Percentiles rank a stretch among this genome's conserved stretches.
Conservation (phyloP, 495 filamentous ascomycete species). For the Corynascus novoguineensis region DNA sequence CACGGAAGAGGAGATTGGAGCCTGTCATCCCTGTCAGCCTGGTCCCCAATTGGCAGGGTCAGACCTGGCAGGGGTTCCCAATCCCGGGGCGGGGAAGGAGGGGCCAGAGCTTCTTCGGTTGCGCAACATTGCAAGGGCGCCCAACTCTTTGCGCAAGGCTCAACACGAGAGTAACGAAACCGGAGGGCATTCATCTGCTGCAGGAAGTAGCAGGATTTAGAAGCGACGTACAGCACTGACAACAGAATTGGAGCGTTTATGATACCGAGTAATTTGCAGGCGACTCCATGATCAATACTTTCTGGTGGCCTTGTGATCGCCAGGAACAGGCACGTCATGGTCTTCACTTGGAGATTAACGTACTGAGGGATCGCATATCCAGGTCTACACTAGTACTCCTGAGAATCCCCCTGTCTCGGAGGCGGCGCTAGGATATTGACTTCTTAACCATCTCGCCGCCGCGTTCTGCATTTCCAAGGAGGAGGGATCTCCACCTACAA, state of each 20-base stretch:
- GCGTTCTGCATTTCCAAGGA: slow-evolving; percentile 19
- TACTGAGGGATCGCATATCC: not conserved
- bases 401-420: not conserved
- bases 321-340: too few species aligned
- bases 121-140: too few species aligned
- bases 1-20: not conserved
- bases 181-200: too few species aligned
- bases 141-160: too few species aligned
- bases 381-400: not conserved
- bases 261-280: too few species aligned
- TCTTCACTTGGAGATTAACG: too few species aligned
- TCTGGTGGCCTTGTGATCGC: too few species aligned
- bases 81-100: slow-evolving; percentile 8
- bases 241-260: too few species aligned
- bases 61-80: slow-evolving; percentile 8
- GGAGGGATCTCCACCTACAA: slow-evolving; percentile 22
- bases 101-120: not conserved
- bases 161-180: too few species aligned
- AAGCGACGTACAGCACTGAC: too few species aligned
- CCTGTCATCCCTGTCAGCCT: slow-evolving; percentile 16
- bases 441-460: not conserved
- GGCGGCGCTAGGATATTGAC: not conserved
- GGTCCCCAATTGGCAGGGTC: slow-evolving; percentile 1
- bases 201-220: too few species aligned
- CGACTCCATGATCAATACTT: too few species aligned